Conservation (phyloP, 768 basidiomycete genomes). For the Serendipita indica region DNA sequence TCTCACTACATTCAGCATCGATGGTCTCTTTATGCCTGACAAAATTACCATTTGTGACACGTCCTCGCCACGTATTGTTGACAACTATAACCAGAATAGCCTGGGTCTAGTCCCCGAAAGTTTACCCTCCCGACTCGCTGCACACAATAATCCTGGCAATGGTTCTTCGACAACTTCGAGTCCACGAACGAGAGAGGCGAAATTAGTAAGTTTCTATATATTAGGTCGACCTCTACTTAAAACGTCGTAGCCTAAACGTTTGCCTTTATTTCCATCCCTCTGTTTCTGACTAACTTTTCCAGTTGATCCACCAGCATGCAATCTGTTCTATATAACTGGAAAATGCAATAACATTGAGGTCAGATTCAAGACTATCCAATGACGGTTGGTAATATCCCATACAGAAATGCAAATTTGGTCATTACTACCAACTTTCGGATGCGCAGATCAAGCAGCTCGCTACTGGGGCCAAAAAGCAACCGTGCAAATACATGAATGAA, state of each 20-base stretch:
- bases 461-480: neutral
- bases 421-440: neutral
- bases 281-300: neutral
- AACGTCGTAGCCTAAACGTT: neutral
- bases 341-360: neutral
- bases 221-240: neutral
- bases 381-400: neutral
- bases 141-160: neutral
- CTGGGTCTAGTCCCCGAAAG: no score
- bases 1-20: neutral
- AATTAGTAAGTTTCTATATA: neutral
- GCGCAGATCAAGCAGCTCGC: neutral
- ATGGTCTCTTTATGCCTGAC: conserved; percentile 5
- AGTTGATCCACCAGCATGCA: neutral
- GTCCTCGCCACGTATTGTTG: no score
- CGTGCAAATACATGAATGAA: neutral
- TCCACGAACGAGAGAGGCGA: neutral
- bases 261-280: neutral
- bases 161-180: neutral
- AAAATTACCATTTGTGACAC: no score
- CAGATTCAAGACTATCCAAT: neutral
- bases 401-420: neutral
- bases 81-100: no score
- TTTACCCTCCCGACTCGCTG: neutral
- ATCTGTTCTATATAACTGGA: conserved; percentile 1